Evolutionary conservation across 805 yeast genomes (phyloP), one percentile per base, ranked within the genome.

Genomic region (Komagataella ulmi): DNA sequence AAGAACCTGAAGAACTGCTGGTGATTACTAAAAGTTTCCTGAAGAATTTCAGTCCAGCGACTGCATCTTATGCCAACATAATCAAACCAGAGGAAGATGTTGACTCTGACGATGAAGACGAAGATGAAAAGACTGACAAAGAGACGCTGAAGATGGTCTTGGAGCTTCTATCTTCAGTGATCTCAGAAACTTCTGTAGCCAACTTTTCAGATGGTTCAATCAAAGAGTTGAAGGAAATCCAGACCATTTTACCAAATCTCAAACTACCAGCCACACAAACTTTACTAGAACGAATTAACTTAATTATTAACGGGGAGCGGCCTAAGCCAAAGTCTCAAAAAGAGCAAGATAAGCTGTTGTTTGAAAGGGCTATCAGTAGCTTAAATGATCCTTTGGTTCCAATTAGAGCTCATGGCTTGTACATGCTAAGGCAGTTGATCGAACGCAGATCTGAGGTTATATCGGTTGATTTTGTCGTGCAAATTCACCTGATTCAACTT

Each of bases 341-440:
- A 46, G 71, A 68, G 8, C 52, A 61, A 6, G 76, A 81, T 48
- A 63, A 63, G 24, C 67, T 66, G 21, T 54, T 65, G 0, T 65
- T 85, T 48, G 73, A 76, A 14, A 70, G 77, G 36, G 96, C 96
- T 0, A 66, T 87, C 44, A 69, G 75, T 1, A 78, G 81, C 54
- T 64, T 93, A 46, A 80, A 80, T 52, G 96, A 90, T 64, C 85
- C 90, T 0, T 66, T 85, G 46, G 82, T 86, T 3, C 96, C 98
- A 0, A 77, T 91, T 2, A 72, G 89, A 51, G 98, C 95, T 0
- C 89, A 86, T 64, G 98, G 98, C 0, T 66, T 93, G 7, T 77
- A 76, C 55, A 64, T 81, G 21, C 64, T 91, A 30, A 70, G 88
- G 24, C 72, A 75, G 52, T 68, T 88, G 46, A 71, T 79, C 5